Base-by-base conservation (phyloP, 108 stramenopile genomes). In the Conticribra guillardii region DNA sequence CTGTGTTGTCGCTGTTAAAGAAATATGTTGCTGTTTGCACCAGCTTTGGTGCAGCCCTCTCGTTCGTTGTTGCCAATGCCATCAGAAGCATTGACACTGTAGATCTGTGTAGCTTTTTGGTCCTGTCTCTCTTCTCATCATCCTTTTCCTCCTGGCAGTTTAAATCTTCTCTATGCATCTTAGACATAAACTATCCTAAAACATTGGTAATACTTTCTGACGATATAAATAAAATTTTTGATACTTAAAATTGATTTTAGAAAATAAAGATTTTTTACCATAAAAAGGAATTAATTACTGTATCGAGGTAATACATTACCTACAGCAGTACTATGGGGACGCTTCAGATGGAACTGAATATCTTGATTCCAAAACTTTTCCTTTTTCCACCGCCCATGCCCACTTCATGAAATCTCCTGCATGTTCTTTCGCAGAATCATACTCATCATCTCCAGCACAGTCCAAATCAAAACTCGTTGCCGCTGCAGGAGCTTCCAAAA, bases 51-150 rank as follows among this genome's bases (percentile, higher is more conserved):
- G 26, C 17, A 1, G 50, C 64, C 2, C 7, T 11, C 14, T 14
- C 5, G 50, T 52, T 18, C n/a, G n/a, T n/a, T 3, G 49, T 16
- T 30, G 51, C 49, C 16, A 23, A 16, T 30, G 50, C 64, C 30
- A 37, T 24, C 16, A 34, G 24, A 0, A 55, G 29, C 67, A 55
- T 67, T 11, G n/a, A n/a, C 1, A 54, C n/a, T 31, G 51, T 45
- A 0, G 54, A 29, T 0, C 23, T 9, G 26, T 55, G 67, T 1
- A 55, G 7, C 21, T 67, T 67, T 19, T 56, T 67, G 3, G 32
- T 21, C 19, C 23, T 33, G 26, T 67, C 67, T 29, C 55, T 67
- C 21, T 67, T 54, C 8, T 51, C 24, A 7, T 51, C 67, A 0
- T 67, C 53, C 60, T 41, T 61, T 21, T 61, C 60, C 22, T 45